These are phyloP conservation scores for Pseudogymnoascus sp. DNA, from an alignment of 2,329 filamentous ascomycete species.

Conservation along the genomic window DNA sequence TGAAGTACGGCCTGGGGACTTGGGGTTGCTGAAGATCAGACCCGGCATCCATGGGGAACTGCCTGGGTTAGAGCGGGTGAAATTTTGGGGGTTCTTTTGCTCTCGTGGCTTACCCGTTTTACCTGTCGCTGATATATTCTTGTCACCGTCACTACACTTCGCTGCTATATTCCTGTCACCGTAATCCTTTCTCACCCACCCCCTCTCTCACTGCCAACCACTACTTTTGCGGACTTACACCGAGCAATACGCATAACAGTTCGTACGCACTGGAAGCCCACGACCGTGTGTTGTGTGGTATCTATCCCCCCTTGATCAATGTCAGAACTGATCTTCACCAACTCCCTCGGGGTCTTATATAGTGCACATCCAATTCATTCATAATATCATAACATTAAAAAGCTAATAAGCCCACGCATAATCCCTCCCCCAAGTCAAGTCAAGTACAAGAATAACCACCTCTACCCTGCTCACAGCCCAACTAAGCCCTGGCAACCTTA, in stretches of 20 bases:
- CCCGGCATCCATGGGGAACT: too few relatives aligned
- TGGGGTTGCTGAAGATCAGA: too few relatives aligned
- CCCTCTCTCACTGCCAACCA: neutral
- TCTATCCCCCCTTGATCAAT: neutral
- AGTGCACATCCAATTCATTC: neutral
- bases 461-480: neutral
- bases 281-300: neutral
- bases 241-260: neutral
- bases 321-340: neutral
- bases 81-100: too few relatives aligned
- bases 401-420: neutral
- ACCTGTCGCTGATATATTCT: neutral
- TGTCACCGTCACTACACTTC: neutral
- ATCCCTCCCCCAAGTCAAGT: neutral
- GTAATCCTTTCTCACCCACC: too few relatives aligned
- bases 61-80: too few relatives aligned
- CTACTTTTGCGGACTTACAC: neutral
- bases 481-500: neutral
- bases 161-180: too few relatives aligned
- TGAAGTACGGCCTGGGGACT: too few relatives aligned
- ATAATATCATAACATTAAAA: slow-evolving; percentile 4
- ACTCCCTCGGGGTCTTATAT: neutral
- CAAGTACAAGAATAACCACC: neutral
- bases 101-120: neutral
- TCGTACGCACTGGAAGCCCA: neutral